Evolutionary conservation across 2,329 filamentous ascomycete species (phyloP).

Genomic region (Pezicula neosporulosa): DNA sequence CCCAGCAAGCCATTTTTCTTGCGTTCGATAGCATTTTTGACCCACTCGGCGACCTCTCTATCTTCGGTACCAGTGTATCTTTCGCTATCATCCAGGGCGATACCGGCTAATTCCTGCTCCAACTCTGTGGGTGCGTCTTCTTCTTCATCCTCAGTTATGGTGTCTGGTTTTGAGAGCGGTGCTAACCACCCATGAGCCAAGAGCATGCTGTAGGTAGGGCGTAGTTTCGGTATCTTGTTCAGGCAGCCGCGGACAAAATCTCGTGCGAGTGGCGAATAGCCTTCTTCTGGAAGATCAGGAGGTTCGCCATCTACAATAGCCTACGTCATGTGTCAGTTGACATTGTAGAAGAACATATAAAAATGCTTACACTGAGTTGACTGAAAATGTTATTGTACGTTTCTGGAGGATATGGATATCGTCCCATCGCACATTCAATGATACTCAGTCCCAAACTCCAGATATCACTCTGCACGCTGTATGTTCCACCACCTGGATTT

Average conservation of each 20-base stretch:
- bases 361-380: constrained; percentile 79
- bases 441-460: constrained; percentile 94
- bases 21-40: constrained; percentile 65
- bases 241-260: constrained; percentile 88
- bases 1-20: constrained; percentile 54
- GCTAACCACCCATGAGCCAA: constrained; percentile 87
- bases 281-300: constrained; percentile 74
- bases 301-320: constrained; percentile 98
- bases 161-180: constrained; percentile 70
- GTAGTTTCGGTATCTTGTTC: constrained; percentile 85
- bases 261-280: constrained; percentile 74
- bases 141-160: constrained; percentile 68
- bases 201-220: constrained; percentile 91
- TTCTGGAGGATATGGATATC: constrained; percentile 95
- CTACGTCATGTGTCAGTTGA: constrained; percentile 41
- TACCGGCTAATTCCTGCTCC: neutral
- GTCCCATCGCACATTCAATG: constrained; percentile 91
- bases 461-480: constrained; percentile 96
- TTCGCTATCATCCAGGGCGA: constrained; percentile 24
- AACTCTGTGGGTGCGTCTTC: constrained; percentile 36
- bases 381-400: constrained; percentile 98
- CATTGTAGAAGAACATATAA: constrained; percentile 20
- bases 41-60: constrained; percentile 83
- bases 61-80: constrained; percentile 51
- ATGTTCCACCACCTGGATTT: constrained; percentile 73